Conservation (phyloP, 768 basidiomycete species). For the Krasilnikovozyma curviuscula region DNA sequence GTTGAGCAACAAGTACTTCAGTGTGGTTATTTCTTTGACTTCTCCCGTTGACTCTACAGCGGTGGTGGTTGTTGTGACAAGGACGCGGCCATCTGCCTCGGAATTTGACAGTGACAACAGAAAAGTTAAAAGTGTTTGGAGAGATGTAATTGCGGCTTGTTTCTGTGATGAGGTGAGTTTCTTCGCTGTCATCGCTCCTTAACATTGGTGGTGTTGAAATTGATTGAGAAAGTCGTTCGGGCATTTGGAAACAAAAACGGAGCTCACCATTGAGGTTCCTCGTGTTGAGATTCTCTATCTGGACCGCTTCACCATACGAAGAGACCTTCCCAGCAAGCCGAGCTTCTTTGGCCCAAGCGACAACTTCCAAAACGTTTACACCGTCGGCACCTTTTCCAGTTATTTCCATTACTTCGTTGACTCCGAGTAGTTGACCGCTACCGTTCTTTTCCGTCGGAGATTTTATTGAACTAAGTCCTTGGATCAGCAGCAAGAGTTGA, state of each 20-base stretch:
- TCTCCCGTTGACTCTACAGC: constrained; percentile 14
- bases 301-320: neutral
- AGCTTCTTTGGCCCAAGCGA: too few species aligned
- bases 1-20: constrained; percentile 84
- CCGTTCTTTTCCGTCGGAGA: neutral
- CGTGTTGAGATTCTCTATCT: too few species aligned
- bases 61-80: constrained; percentile 30
- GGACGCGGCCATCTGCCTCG: constrained; percentile 15
- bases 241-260: too few species aligned
- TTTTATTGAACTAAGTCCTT: neutral
- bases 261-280: neutral
- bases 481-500: neutral
- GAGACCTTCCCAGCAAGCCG: neutral
- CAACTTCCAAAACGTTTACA: too few species aligned
- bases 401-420: neutral
- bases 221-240: neutral
- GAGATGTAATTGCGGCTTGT: constrained; percentile 41
- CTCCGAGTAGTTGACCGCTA: neutral
- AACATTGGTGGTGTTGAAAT: neutral
- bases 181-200: neutral
- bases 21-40: constrained; percentile 31
- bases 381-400: too few species aligned
- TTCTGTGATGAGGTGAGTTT: neutral
- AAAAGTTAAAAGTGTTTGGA: constrained; percentile 64
- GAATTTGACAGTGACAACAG: constrained; percentile 49